These are phyloP conservation scores for Flammula alnicola DNA, from an alignment of 1,284 basidiomycete species.

Conservation along the genomic window DNA sequence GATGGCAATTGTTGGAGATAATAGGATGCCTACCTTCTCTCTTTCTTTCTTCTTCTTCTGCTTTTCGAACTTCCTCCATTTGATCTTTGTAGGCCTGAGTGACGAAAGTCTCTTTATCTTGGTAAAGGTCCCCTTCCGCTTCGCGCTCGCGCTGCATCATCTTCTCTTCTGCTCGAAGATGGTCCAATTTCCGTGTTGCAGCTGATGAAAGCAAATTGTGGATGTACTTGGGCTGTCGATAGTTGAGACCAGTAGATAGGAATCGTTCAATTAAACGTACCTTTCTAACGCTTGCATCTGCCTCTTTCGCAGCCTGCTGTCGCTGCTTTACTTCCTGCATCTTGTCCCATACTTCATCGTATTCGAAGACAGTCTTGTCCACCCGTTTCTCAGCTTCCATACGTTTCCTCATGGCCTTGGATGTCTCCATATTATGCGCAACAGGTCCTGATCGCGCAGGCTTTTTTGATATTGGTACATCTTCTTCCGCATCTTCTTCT, in stretches of 20 bases:
- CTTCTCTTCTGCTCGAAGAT: slow-evolving; percentile 97
- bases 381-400: slow-evolving; percentile 79
- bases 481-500: slow-evolving; percentile 65
- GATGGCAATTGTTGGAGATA: slow-evolving; percentile 6
- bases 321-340: slow-evolving; percentile 88
- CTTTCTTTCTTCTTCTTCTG: slow-evolving; percentile 89
- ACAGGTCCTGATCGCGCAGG: slow-evolving; percentile 45
- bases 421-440: slow-evolving; percentile 60
- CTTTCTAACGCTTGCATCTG: slow-evolving; percentile 75
- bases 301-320: slow-evolving; percentile 77
- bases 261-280: slow-evolving; percentile 43
- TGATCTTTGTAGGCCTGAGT: slow-evolving; percentile 98
- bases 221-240: slow-evolving; percentile 93
- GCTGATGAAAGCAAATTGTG: slow-evolving; percentile 82
- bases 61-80: slow-evolving; percentile 88
- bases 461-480: slow-evolving; percentile 43
- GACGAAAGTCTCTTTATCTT: slow-evolving; percentile 95
- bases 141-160: slow-evolving; percentile 95
- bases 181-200: slow-evolving; percentile 85
- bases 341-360: slow-evolving; percentile 95
- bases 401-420: slow-evolving; percentile 64
- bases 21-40: slow-evolving; percentile 70
- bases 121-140: slow-evolving; percentile 92
- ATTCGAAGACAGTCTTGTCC: slow-evolving; percentile 90
- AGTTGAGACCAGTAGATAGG: slow-evolving; percentile 11